A percentile compares a stretch with the other conserved stretches of the same genome.
Conservation (phyloP, 306 rosid genomes). For the Vigna trinervia region DNA sequence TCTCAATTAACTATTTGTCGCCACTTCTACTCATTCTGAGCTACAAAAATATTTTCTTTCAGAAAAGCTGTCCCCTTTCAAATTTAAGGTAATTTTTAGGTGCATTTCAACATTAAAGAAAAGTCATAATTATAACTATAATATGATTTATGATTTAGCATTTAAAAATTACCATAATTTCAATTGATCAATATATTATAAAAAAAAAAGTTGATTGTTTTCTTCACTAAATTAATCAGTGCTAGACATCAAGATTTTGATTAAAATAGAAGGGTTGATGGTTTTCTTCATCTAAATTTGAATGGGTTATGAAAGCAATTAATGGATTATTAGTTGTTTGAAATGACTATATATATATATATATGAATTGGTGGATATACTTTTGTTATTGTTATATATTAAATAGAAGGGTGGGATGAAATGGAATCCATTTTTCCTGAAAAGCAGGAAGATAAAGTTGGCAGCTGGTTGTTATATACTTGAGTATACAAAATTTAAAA, state of each 20-base stretch:
- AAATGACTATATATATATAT: not conserved
- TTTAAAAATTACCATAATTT: too few species aligned
- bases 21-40: not conserved
- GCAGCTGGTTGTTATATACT: constrained; percentile 40
- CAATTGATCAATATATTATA: too few species aligned
- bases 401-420: constrained; percentile 51
- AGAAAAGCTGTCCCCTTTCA: not conserved
- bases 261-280: too few species aligned
- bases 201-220: too few species aligned
- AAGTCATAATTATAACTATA: too few species aligned
- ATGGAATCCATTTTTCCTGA: constrained; percentile 63
- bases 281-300: too few species aligned
- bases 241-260: too few species aligned
- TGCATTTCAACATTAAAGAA: too few species aligned
- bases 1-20: not conserved
- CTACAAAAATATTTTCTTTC: not conserved
- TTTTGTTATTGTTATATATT: constrained; percentile 30
- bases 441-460: constrained; percentile 69
- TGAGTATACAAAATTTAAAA: constrained; percentile 21
- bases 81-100: too few species aligned
- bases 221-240: too few species aligned
- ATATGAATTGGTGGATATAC: constrained; percentile 46
- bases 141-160: too few species aligned
- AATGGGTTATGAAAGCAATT: not conserved
- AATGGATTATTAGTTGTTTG: not conserved